Evolutionary conservation across 805 yeast species (phyloP).

Genomic region (Ogataea dorogensis): DNA sequence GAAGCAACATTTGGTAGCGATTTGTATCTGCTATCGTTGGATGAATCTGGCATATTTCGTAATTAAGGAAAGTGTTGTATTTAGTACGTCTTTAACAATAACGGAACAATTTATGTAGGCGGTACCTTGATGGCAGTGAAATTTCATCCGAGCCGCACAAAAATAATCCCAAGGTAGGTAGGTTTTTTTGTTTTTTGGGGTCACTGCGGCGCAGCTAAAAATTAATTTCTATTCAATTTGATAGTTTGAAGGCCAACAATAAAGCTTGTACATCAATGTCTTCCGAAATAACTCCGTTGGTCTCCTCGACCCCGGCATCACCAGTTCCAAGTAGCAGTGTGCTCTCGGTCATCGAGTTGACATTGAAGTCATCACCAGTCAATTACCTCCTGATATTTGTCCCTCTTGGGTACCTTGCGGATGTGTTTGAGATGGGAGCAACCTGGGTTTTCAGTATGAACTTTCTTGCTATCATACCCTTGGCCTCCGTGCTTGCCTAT

Average conservation of each 20-base stretch:
- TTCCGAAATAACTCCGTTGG: conserved; percentile 15
- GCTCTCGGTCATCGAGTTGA: conserved; percentile 12
- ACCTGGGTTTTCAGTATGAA: conserved; percentile 65
- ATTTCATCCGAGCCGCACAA: too few species aligned
- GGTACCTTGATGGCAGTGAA: neutral
- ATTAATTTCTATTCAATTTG: too few species aligned
- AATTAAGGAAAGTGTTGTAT: neutral
- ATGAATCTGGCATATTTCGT: too few species aligned
- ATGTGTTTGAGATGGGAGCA: conserved; percentile 52
- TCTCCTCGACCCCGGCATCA: conserved; percentile 7
- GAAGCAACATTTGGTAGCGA: too few species aligned
- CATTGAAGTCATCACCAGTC: conserved; percentile 46
- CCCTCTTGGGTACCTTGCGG: conserved; percentile 86
- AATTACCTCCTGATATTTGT: conserved; percentile 77
- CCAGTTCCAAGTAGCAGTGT: conserved; percentile 7
- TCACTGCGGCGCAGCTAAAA: conserved; percentile 3
- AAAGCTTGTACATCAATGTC: conserved; percentile 7
- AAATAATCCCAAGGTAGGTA: too few species aligned
- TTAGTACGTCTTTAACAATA: neutral
- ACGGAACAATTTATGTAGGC: too few species aligned
- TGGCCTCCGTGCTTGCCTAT: conserved; percentile 85
- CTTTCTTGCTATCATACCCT: conserved; percentile 86
- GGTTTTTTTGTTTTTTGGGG: too few species aligned
- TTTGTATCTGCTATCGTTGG: too few species aligned
- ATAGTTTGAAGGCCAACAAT: too few species aligned